Percentiles rank a stretch among this genome's conserved stretches.
Conservation (phyloP, 331 rosid species). For the Saraca asoca region DNA sequence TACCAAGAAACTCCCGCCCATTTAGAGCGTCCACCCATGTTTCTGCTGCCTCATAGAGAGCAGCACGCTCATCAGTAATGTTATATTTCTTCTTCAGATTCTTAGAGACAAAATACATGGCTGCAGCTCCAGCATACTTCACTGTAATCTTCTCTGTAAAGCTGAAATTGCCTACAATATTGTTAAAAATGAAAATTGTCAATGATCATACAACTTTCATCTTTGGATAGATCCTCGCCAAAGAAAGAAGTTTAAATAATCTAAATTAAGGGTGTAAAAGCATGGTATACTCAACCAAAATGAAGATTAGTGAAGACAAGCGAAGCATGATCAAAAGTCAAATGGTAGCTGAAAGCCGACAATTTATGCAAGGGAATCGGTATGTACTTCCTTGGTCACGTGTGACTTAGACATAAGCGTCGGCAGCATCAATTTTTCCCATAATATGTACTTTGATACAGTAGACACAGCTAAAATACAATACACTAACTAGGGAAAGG, state of each 20-base stretch:
- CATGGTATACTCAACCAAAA: neutral
- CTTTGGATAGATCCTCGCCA: conserved; percentile 30
- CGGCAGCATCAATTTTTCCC: neutral
- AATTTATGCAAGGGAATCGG: neutral
- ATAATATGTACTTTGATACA: neutral
- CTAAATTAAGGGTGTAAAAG: conserved; percentile 7
- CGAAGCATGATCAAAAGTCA: neutral
- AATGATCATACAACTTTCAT: conserved; percentile 23
- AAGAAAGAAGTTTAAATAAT: conserved; percentile 14
- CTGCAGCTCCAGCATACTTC: conserved; percentile 96
- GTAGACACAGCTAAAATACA: neutral
- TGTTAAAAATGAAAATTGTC: conserved; percentile 7
- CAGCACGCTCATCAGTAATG: conserved; percentile 92
- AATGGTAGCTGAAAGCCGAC: neutral
- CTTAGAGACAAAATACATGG: conserved; percentile 96
- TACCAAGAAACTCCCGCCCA: conserved; percentile 91
- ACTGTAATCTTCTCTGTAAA: conserved; percentile 71
- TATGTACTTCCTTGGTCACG: conserved; percentile 11
- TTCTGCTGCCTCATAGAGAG: conserved; percentile 93
- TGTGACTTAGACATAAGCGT: neutral
- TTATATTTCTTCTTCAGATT: conserved; percentile 92
- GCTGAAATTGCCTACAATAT: conserved; percentile 78
- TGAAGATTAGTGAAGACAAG: conserved; percentile 4
- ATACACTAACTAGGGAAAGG: neutral
- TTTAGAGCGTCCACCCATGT: conserved; percentile 91